Evolutionary conservation across 352 stramenopile genomes (phyloP), one percentile per base, ranked within the genome.

Genomic region (Pythium dissimile): DNA sequence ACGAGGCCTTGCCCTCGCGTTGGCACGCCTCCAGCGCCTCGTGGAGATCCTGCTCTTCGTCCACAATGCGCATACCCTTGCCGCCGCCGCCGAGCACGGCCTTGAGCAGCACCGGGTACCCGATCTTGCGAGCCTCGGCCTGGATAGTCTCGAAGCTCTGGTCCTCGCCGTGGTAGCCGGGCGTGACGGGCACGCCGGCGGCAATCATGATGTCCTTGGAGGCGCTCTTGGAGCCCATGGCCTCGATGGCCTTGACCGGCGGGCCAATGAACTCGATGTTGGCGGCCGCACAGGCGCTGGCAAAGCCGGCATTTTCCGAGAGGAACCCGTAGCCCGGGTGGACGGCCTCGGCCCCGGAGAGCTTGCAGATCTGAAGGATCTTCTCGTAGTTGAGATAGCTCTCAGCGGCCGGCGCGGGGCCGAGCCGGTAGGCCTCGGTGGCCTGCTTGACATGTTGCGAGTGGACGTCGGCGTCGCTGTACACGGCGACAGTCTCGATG

Each of bases 91-190:
- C 91, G 28, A 94, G 73, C 28, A 95, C 84, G 6, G 92, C 92
- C 69, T 98, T 98, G 54, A 97, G 91, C 44, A 98, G 81, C 48
- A 98, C 82, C 0, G 92, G 92, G 65, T 96, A 98, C 2, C 92
- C 92, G 34, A 98, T 96, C 57, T 85, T 77, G 18, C 71, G 68
- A 3, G 92, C 88, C 54, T 96, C 89, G 16, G 58, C 64, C 55
- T 88, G 60, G 9, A 97, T 67, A 21, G 71, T 81, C 51, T 84
- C 85, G 39, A 92, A 72, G 34, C 62, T 81, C 71, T 97, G 90
- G 61, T 97, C 86, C 28, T 84, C 84, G 18, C 92, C 92, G 64
- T 97, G 86, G 67, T 97, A 98, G 13, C 92, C 89, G 11, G 90
- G 91, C 9, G 81, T 96, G 27, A 95, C 85, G 3, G 85, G 85